Evolutionary conservation across 129 eudicot genomes (phyloP).

Genomic region (Mikania micrantha): DNA sequence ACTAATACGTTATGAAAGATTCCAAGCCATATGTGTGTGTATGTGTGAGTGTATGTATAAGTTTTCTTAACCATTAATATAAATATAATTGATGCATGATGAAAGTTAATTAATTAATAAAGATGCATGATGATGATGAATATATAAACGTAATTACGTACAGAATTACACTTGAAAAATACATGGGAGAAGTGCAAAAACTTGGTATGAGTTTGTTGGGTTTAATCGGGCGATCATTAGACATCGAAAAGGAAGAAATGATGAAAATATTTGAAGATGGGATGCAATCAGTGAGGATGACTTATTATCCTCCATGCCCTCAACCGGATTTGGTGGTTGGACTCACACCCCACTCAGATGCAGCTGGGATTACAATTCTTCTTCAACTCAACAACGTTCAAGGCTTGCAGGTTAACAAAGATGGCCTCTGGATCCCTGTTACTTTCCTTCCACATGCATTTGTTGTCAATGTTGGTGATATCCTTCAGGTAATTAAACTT

Average conservation of each 20-base stretch:
- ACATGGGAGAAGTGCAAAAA: slow-evolving; percentile 31
- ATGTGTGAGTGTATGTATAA: too few species aligned
- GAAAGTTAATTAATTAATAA: too few species aligned
- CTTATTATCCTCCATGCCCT: slow-evolving; percentile 59
- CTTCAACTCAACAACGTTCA: slow-evolving; percentile 34
- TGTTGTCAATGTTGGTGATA: slow-evolving; percentile 47
- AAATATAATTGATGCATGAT: too few species aligned
- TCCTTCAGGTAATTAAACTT: too few species aligned
- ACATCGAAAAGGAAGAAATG: slow-evolving; percentile 29
- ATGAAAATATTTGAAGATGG: slow-evolving; percentile 33
- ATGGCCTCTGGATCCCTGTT: slow-evolving; percentile 53
- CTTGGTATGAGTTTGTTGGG: slow-evolving; percentile 25
- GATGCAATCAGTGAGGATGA: slow-evolving; percentile 42
- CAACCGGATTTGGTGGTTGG: slow-evolving; percentile 48
- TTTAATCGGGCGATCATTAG: slow-evolving; percentile 37
- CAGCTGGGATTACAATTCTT: slow-evolving; percentile 37
- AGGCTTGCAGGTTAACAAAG: slow-evolving; percentile 46
- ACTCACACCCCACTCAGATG: slow-evolving; percentile 48
- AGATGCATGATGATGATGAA: too few species aligned
- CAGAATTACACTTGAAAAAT: slow-evolving; percentile 42
- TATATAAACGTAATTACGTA: too few species aligned
- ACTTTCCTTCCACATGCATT: slow-evolving; percentile 35
- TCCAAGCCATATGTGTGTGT: too few species aligned
- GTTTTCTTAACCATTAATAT: too few species aligned
- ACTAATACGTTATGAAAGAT: too few species aligned